Percentiles rank a stretch among this genome's conserved stretches.
Conservation (phyloP, 306 rosid species). For the Begonia fuchsioides region DNA sequence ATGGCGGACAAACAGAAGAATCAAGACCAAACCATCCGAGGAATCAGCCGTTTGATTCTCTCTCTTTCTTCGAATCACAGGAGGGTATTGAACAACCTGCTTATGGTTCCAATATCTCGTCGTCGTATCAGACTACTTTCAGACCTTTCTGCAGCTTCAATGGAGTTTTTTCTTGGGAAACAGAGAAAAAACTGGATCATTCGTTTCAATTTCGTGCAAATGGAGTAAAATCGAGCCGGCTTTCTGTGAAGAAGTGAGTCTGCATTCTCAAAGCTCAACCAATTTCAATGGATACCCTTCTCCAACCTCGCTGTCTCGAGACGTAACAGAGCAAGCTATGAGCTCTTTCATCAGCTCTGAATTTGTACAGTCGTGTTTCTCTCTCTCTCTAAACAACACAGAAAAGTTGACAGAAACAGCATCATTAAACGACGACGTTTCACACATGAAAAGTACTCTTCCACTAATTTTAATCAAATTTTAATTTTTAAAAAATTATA, state of each 20-base stretch:
- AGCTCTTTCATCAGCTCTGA: slow-evolving; percentile 67
- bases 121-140: slow-evolving; percentile 9
- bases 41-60: not conserved
- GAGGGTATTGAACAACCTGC: slow-evolving; percentile 5
- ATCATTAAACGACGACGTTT: too few species aligned
- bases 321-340: slow-evolving; percentile 61
- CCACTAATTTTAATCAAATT: too few species aligned
- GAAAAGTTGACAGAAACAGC: slow-evolving; percentile 51
- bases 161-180: slow-evolving; percentile 54
- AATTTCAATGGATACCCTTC: slow-evolving; percentile 75
- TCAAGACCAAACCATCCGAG: not conserved
- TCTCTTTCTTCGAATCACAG: not conserved
- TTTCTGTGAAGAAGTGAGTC: slow-evolving; percentile 38
- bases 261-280: slow-evolving; percentile 28
- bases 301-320: slow-evolving; percentile 63
- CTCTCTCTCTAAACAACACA: slow-evolving; percentile 17
- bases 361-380: slow-evolving; percentile 22
- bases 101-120: too few species aligned
- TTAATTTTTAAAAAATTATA: too few species aligned
- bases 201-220: slow-evolving; percentile 38
- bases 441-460: too few species aligned
- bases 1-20: not conserved
- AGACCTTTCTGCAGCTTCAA: slow-evolving; percentile 23
- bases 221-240: slow-evolving; percentile 36
- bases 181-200: slow-evolving; percentile 44